A percentile compares a stretch with the other conserved stretches of the same genome.
Conservation (phyloP, 1,139 yeast genomes). For the Hansenula sp. region DNA sequence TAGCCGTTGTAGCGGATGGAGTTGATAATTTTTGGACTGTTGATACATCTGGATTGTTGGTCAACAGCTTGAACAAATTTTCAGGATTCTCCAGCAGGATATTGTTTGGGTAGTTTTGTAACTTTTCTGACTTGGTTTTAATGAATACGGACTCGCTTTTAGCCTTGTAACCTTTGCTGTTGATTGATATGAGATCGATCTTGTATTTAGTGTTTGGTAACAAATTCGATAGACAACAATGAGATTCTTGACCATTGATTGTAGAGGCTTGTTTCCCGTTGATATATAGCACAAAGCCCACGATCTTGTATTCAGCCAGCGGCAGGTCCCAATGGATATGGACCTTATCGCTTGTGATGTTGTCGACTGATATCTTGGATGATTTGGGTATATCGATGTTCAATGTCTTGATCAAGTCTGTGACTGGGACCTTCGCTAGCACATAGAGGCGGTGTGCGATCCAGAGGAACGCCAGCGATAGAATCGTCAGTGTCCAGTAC, state of each 20-base stretch:
- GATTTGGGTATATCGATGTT: constrained; percentile 54
- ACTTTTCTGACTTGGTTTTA: constrained; percentile 31
- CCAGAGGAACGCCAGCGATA: constrained; percentile 18
- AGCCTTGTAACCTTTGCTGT: constrained; percentile 39
- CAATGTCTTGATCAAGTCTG: constrained; percentile 42
- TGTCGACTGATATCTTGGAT: constrained; percentile 52
- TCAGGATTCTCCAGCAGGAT: constrained; percentile 21
- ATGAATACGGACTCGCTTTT: constrained; percentile 40
- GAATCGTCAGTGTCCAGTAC: constrained; percentile 16
- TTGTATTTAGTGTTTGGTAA: constrained; percentile 45
- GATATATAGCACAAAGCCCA: constrained; percentile 35
- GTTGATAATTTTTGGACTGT: constrained; percentile 17
- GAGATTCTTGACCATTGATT: constrained; percentile 22
- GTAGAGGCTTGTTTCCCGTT: constrained; percentile 36
- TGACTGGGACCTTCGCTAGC: constrained; percentile 43
- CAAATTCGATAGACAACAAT: constrained; percentile 41
- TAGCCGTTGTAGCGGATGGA: constrained; percentile 2
- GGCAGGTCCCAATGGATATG: constrained; percentile 52
- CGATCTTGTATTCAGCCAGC: constrained; percentile 13
- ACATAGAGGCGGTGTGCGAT: constrained; percentile 16
- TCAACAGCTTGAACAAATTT: constrained; percentile 20
- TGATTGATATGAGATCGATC: constrained; percentile 52
- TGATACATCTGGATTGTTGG: constrained; percentile 15
- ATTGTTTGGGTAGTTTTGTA: constrained; percentile 11
- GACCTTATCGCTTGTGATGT: constrained; percentile 43